These are phyloP conservation scores for Suillus tomentosus DNA, from an alignment of 768 basidiomycete species.

Conservation along the genomic window DNA sequence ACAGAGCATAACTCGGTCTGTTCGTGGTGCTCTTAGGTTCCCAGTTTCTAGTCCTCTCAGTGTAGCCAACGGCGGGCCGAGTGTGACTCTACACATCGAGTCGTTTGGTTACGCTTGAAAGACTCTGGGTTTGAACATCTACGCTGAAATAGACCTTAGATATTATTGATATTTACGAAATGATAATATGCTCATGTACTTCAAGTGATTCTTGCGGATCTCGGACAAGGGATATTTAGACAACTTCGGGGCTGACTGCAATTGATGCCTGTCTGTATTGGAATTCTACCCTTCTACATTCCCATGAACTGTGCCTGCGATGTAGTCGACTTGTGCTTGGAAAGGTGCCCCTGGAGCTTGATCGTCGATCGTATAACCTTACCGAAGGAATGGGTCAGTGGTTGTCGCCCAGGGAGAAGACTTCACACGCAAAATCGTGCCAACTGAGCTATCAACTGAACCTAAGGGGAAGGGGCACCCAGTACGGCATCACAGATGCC, in stretches of 20 bases:
- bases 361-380: no score
- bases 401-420: no score
- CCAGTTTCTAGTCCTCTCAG: constrained; percentile 34
- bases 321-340: no score
- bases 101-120: constrained; percentile 38
- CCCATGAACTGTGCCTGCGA: no score
- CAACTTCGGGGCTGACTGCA: not conserved
- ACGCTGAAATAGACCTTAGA: not conserved
- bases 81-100: constrained; percentile 48
- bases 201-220: not conserved
- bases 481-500: no score
- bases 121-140: not conserved
- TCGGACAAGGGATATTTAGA: not conserved
- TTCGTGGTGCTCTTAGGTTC: constrained; percentile 38
- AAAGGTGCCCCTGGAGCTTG: no score
- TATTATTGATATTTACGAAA: not conserved
- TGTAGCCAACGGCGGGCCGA: constrained; percentile 47
- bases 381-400: no score
- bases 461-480: no score
- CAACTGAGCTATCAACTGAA: no score
- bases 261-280: no score
- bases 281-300: no score
- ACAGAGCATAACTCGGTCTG: constrained; percentile 34
- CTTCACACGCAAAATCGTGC: no score
- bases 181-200: not conserved